Evolutionary conservation across 163 green algal genomes (phyloP).

Genomic region (Dunaliella salina): DNA sequence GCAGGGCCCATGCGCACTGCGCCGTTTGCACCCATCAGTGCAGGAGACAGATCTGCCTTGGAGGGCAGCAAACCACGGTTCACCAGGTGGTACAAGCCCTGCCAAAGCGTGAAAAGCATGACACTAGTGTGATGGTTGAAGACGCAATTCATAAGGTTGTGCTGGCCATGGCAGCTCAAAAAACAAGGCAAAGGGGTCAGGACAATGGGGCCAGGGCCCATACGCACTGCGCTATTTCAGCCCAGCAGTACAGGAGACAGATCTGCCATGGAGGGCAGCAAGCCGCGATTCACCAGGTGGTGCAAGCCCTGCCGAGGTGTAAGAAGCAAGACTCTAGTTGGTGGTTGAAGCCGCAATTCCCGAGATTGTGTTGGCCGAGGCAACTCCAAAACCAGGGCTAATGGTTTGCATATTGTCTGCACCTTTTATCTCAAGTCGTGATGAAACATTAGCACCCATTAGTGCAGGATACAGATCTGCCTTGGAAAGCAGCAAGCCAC

Average conservation of each 20-base stretch:
- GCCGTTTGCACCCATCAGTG: slow-evolving; percentile 13
- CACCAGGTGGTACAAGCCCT: slow-evolving; percentile 41
- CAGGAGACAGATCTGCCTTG: slow-evolving; percentile 41
- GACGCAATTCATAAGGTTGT: too few species aligned
- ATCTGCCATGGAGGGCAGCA: slow-evolving; percentile 37
- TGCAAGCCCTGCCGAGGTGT: slow-evolving; percentile 38
- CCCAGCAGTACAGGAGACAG: slow-evolving; percentile 35
- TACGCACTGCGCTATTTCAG: background rate
- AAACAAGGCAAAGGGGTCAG: too few species aligned
- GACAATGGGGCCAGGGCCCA: too few species aligned
- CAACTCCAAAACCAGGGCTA: too few species aligned
- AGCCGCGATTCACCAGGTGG: slow-evolving; percentile 41
- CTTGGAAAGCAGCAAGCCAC: slow-evolving; percentile 25
- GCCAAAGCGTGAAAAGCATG: too few species aligned
- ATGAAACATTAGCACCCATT: background rate
- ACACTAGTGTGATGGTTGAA: too few species aligned
- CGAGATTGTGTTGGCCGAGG: too few species aligned
- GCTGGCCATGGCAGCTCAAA: too few species aligned
- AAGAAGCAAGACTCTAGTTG: too few species aligned
- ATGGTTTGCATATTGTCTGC: too few species aligned
- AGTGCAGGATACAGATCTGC: slow-evolving; percentile 42
- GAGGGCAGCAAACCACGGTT: slow-evolving; percentile 38
- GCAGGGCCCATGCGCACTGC: slow-evolving; percentile 2
- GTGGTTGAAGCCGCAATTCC: too few species aligned
- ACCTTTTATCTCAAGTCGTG: too few species aligned